Evolutionary conservation across 2,329 filamentous ascomycete genomes (phyloP), one percentile per base, ranked within the genome.

Genomic region (Coleophoma crateriformis): DNA sequence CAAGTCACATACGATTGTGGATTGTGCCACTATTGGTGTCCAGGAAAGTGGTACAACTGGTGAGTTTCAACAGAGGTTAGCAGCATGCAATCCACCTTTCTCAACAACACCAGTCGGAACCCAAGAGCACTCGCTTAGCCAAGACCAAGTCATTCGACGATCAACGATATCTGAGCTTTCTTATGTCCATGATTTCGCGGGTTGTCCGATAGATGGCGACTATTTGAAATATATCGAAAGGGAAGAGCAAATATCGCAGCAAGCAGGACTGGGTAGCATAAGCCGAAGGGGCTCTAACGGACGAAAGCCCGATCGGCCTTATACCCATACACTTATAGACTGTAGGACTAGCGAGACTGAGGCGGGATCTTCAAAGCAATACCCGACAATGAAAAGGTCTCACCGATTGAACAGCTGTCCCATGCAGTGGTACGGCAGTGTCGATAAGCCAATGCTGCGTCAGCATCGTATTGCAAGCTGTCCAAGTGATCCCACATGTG

Each of bases 161-260:
- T 19, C 38, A 44, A 39, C 46, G 15, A 17, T 13, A 17, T 12
- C 46, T 52, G 54, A 61, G 13, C 46, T 59, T 10, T 59, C 59
- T 14, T 60, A 61, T 20, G 49, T 58, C 22, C 60, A 62, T 50
- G 58, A 61, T 20, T 60, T 58, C 34, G 53, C 50, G 13, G 55
- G 60, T 22, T 61, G 50, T 46, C 58, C 53, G 7, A 49, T 56
- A 27, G 51, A 60, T 38, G 58, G 55, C 47, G 45, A 45, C 7
- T 48, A 61, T 42, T 54, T 61, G 11, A 53, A 61, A 5, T 54
- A 61, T 40, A 58, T 54, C 40, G 57, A 54, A 20, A 54, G 50
- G n/a, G 55, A 58, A 38, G 56, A 58, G 27, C 55, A 41, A 15
- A 48, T 32, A 38, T 27, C 22, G 37, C 50, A 54, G 33, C 27